Evolutionary conservation across 2,329 filamentous ascomycete genomes (phyloP), one percentile per base, ranked within the genome.

Genomic region (Zopfia rhizophila): DNA sequence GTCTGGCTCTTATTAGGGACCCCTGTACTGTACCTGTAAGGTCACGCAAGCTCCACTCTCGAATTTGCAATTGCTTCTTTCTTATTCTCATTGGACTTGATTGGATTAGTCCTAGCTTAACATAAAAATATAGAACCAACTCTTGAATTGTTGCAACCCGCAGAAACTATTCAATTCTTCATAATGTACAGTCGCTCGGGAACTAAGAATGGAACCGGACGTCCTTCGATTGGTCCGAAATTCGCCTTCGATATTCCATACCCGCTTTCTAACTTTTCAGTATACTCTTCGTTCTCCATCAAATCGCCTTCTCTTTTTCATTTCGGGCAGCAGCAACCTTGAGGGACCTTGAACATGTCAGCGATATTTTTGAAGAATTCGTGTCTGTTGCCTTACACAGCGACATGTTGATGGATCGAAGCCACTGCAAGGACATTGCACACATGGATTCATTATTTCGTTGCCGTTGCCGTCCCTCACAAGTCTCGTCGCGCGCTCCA

Each of bases 321-420:
- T 17, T 21, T n/a, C 31, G 37, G 45, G 53, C 63, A 66, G 47
- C 65, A 68, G 49, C 65, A 68, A 8, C 65, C 63, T 19, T 66
- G 62, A 0, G 60, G 58, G 10, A 68, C 48, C 65, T 66, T 7
- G 11, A 21, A 10, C 13, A 12, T 25, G 30, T 58, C 33, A 57
- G 43, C 29, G 31, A 5, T 22, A 17, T 22, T 7, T 38, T 2
- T 3, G 18, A n/a, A 24, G n/a, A 8, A 11, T 13, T 3, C 11
- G 12, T 13, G 19, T 6, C n/a, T n/a, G 19, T 22, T 12, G 24
- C 63, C 59, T 51, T 37, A 66, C 65, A 38, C 65, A 68, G 48
- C 27, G 58, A 49, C 64, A 68, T 23, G 6, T 19, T 10, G 48
- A 8, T 8, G 24, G 44, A 5, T 24, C 13, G 11, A 58, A 65